Base-by-base conservation (phyloP, 176 grass and related monocot species). In the Lolium rigidum region DNA sequence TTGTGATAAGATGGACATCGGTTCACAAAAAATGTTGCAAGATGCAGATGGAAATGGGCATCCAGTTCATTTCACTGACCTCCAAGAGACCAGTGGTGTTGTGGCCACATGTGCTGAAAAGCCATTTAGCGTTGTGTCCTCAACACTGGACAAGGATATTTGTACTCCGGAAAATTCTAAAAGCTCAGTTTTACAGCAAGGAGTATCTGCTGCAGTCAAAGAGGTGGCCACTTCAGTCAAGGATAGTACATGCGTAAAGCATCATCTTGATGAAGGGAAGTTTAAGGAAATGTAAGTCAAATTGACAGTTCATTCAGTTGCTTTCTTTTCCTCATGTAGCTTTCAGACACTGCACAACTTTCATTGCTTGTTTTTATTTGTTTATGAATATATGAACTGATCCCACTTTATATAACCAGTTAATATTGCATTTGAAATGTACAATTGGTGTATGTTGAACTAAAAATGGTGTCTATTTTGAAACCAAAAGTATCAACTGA, bases 201-300 rank as follows among this genome's bases (percentile, higher is more conserved):
- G 86, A 73, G 71, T 81, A 18, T 78, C 88, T 59, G 78, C 70
- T 28, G 76, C 47, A 1, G 70, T 76, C 9, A 87, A 82, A 71
- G 77, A 89, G 82, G 89, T 57, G 31, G 66, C 52, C 74, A n/a
- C 46, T 88, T 52, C 28, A 39, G 20, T 80, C 83, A 93, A 85
- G 68, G 62, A 86, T 24, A 86, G 50, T 56, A 7, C 52, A 16
- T 48, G 37, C 69, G 31, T 54, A 9, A 89, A 86, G 77, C 92
- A 25, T 21, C 90, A 38, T 55, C 43, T 41, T 79, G 86, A 92
- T 65, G 90, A 96, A 86, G 80, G 82, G 41, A 88, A 90, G 46
- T 77, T 94, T 64, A 91, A 90, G 92, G 88, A 99, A 86, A 78
- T 93, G 97, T 99, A 91, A 94, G 97, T 84, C 3, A 77, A 49